Evolutionary conservation across 352 stramenopile genomes (phyloP), one percentile per base, ranked within the genome.

Genomic region (Phytophthora sansomeana): DNA sequence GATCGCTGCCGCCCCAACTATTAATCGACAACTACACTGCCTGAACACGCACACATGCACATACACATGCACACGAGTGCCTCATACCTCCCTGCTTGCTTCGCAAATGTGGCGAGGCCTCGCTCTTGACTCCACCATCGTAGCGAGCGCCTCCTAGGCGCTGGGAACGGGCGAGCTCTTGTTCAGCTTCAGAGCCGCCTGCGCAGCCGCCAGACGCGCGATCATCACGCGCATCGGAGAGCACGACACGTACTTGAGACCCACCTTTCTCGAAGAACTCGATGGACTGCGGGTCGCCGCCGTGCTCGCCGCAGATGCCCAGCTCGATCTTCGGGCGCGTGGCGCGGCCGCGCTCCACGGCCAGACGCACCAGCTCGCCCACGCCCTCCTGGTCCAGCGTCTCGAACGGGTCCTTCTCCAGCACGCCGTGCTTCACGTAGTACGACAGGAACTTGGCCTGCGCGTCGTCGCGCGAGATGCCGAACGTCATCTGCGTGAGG

Each of bases 401-500:
- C 63, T 72, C 63, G 57, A 67, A 67, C 28, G 57, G 63, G 50
- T 72, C 63, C 63, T 67, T 71, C 63, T 71, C 63, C 54, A 67
- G 55, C 41, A 71, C 44, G 44, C 44, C 44, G 44, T 52, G 44
- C 44, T 52, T 52, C 24, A 52, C 44, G 21, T 52, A 52, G 24
- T 52, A 52, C 11, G 56, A 72, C 39, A 72, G 56, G 63, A 72
- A 72, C 63, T 72, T 72, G 41, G 44, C 21, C 44, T 52, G 44
- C 44, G 44, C 44, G 44, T 52, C 44, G 44, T 52, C 44, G 44
- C 44, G 44, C 6, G 44, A 52, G 44, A 52, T 52, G 44, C 44
- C 44, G 44, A 52, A 52, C 24, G 44, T 52, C 44, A 52, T 52
- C 44, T 52, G 44, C 24, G 44, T 52, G 19, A 52, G 44, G 44